phyloP scores from a whole-genome alignment of 495 filamentous ascomycete species.

The Neurospora sp. region DNA sequence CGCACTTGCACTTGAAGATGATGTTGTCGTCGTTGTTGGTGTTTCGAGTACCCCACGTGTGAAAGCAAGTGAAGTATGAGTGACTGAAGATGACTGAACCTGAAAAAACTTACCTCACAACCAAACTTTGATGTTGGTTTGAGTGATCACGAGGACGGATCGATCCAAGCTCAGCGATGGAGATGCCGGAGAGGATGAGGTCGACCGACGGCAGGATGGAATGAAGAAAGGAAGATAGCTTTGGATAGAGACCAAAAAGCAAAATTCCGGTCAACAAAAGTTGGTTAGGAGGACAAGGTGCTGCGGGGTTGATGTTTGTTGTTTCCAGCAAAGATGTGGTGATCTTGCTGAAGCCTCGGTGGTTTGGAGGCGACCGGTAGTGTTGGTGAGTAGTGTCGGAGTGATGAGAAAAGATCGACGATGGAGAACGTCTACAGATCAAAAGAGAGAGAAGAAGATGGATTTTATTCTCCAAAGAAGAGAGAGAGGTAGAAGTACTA shows the following conservation, averaged over 20 bases:
- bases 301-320: not conserved
- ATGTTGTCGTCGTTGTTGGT: not conserved
- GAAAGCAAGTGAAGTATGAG: not conserved
- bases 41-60: not conserved
- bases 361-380: not conserved
- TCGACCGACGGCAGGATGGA: not conserved
- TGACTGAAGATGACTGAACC: not conserved
- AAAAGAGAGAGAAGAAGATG: not conserved
- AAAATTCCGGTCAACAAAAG: constrained; percentile 4
- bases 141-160: not conserved
- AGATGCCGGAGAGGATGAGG: not conserved
- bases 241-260: constrained; percentile 5
- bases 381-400: not conserved
- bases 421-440: constrained; percentile 5
- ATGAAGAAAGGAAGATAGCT: not conserved
- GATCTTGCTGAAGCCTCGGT: not conserved
- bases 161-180: not conserved
- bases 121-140: not conserved
- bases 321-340: not conserved
- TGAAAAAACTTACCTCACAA: not conserved
- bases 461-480: not conserved
- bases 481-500: not conserved
- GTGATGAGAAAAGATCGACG: constrained; percentile 3
- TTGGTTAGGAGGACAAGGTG: constrained; percentile 1
- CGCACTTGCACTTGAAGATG: not conserved